Conservation (phyloP, 2,329 filamentous ascomycete species). For the Coleophoma cylindrospora region DNA sequence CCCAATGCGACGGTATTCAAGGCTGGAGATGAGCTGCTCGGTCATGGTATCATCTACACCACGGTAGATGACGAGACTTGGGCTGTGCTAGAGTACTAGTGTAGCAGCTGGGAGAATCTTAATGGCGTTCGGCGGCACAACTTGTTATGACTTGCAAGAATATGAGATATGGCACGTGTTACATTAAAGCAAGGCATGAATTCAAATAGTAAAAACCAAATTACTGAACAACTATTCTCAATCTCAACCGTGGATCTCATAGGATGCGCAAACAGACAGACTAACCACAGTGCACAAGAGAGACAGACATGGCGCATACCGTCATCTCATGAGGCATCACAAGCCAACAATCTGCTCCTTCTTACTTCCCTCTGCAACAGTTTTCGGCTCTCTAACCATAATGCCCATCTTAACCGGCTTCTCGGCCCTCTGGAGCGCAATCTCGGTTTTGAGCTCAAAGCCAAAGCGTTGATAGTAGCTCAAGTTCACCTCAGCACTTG, state of each 20-base stretch:
- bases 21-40: conserved; percentile 77
- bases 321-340: too few relatives aligned
- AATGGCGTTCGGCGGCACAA: background rate
- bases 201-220: too few relatives aligned
- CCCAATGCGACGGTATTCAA: conserved; percentile 65
- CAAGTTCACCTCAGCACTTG: conserved; percentile 63
- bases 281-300: too few relatives aligned
- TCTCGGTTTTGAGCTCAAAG: conserved; percentile 59
- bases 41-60: conserved; percentile 73
- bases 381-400: conserved; percentile 71
- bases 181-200: too few relatives aligned
- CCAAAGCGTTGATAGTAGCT: conserved; percentile 71
- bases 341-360: conserved; percentile 28
- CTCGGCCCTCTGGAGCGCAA: conserved; percentile 54
- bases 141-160: background rate
- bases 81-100: conserved; percentile 69
- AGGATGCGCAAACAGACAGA: too few relatives aligned
- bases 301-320: too few relatives aligned
- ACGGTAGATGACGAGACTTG: conserved; percentile 93
- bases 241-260: too few relatives aligned
- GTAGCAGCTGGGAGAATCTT: background rate
- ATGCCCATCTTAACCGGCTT: conserved; percentile 65
- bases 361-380: conserved; percentile 35
- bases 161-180: too few relatives aligned
- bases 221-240: too few relatives aligned